These are phyloP conservation scores for Paramarasmius palmivorus DNA, from an alignment of 1,284 basidiomycete genomes.

Conservation along the genomic window DNA sequence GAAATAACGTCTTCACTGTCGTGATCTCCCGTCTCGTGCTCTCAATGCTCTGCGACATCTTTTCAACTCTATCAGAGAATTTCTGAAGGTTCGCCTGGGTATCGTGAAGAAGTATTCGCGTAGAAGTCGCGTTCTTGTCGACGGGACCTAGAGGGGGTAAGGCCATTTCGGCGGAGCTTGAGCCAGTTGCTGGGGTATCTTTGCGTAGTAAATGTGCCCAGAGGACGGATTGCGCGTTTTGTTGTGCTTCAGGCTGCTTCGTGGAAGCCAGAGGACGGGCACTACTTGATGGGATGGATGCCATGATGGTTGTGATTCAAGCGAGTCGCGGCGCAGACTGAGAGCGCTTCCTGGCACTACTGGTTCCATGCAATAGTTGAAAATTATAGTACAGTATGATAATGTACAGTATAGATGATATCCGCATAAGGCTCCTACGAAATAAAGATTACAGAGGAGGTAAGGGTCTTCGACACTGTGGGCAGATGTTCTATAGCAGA, in stretches of 20 bases:
- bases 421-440: neutral
- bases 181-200: constrained; percentile 26
- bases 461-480: constrained; percentile 80
- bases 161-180: constrained; percentile 21
- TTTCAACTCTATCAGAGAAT: constrained; percentile 51
- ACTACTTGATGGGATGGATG: too few species aligned
- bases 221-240: constrained; percentile 27
- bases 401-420: neutral
- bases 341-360: too few species aligned
- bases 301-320: too few species aligned
- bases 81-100: constrained; percentile 64
- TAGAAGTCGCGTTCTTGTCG: constrained; percentile 65
- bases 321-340: too few species aligned
- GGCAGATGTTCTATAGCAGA: constrained; percentile 73
- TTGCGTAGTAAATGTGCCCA: constrained; percentile 54
- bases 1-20: constrained; percentile 43
- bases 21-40: constrained; percentile 43
- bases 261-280: too few species aligned
- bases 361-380: too few species aligned
- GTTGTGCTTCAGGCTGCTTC: too few species aligned
- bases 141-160: constrained; percentile 48
- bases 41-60: constrained; percentile 40
- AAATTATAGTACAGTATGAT: neutral
- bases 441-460: constrained; percentile 67
- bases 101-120: constrained; percentile 67